Conservation (phyloP, 225 moss, liverwort and hornwort genomes). For the Thuidium tamariscinum region DNA sequence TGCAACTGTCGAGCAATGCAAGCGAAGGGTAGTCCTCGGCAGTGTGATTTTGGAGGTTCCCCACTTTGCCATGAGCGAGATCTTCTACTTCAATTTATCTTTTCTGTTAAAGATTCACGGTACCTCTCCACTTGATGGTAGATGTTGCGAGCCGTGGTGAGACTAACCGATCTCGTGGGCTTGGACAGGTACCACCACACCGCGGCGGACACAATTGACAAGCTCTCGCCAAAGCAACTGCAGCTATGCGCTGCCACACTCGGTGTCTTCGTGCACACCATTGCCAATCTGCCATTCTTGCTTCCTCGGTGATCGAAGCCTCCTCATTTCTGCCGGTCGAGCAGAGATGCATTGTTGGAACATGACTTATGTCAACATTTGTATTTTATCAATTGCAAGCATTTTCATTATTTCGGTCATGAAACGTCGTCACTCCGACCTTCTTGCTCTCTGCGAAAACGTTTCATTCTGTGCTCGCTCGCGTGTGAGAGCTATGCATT, state of each 20-base stretch:
- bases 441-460: neutral
- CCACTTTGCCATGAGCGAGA: neutral
- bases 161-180: neutral
- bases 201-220: conserved; percentile 77
- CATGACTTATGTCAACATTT: neutral
- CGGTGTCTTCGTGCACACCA: conserved; percentile 52
- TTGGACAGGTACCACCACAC: conserved; percentile 79
- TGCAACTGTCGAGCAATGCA: neutral
- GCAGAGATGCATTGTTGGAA: neutral
- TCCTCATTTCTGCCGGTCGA: neutral
- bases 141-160: neutral
- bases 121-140: neutral
- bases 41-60: neutral
- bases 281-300: conserved; percentile 60
- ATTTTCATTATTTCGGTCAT: neutral
- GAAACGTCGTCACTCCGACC: neutral
- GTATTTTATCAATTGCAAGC: neutral
- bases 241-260: conserved; percentile 69
- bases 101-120: neutral
- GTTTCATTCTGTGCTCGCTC: neutral
- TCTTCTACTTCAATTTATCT: neutral
- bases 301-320: conserved; percentile 50
- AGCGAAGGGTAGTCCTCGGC: neutral
- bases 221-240: conserved; percentile 64
- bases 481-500: too few relatives aligned